These are phyloP conservation scores for Paraphoma sp. DNA, from an alignment of 2,329 filamentous ascomycete species.

Conservation along the genomic window DNA sequence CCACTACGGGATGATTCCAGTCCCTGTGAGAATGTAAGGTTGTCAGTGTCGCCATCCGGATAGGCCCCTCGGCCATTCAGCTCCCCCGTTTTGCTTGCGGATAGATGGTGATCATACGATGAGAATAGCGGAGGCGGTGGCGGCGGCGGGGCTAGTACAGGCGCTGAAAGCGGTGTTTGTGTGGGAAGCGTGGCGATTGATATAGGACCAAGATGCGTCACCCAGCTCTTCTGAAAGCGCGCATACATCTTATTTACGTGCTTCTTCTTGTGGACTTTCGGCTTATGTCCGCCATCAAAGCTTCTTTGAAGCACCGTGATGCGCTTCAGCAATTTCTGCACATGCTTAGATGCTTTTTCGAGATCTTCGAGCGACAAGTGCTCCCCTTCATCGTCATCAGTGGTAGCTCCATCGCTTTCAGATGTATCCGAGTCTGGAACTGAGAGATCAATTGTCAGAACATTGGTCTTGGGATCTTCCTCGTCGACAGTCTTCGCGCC, in stretches of 20 bases:
- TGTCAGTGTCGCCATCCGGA: too few species aligned
- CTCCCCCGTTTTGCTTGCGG: too few species aligned
- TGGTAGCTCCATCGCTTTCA: slow-evolving; percentile 25
- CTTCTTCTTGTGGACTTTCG: slow-evolving; percentile 6
- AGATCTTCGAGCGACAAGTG: slow-evolving; percentile 28
- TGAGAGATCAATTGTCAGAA: background rate
- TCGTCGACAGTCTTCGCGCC: background rate
- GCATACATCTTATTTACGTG: slow-evolving; percentile 29
- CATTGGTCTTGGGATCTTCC: background rate
- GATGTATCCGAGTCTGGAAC: slow-evolving; percentile 20
- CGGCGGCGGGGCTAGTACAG: too few species aligned
- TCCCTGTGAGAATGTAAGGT: too few species aligned
- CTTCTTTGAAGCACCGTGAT: slow-evolving; percentile 25
- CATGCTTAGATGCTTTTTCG: slow-evolving; percentile 26
- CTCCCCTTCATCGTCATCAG: slow-evolving; percentile 22
- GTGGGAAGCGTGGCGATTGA: too few species aligned
- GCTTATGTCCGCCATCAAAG: slow-evolving; percentile 7
- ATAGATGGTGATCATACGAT: too few species aligned
- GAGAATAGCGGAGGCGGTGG: too few species aligned
- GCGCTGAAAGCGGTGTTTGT: too few species aligned
- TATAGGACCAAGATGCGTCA: slow-evolving; percentile 12
- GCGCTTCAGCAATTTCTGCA: slow-evolving; percentile 26
- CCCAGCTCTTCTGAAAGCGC: slow-evolving; percentile 33
- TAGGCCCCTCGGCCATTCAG: too few species aligned
- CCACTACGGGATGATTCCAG: too few species aligned